Evolutionary conservation across 2,329 filamentous ascomycete genomes (phyloP), one percentile per base, ranked within the genome.

Genomic region (Endoconidiophora laricicola): DNA sequence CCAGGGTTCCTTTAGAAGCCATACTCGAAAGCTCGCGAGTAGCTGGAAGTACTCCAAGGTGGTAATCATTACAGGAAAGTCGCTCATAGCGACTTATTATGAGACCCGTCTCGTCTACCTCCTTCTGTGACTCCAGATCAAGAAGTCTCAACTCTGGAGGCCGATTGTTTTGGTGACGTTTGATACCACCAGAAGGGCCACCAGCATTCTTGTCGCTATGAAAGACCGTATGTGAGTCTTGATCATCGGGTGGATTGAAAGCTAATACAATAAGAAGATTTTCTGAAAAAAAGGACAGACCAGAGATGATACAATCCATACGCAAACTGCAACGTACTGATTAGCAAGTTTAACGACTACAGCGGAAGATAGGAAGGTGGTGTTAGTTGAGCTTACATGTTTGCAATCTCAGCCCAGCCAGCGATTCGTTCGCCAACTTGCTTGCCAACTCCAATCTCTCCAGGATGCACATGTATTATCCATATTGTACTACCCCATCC

Each of bases 261-360:
- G 88, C 88, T 67, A 98, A 81, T 59, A 96, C 83, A 59, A 94
- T 76, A 64, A 98, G 74, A 57, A 94, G 73, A 61, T 78, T 91
- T 62, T 86, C 86, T 62, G 87, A 94, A 78, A 95, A 96, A 66
- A 98, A 74, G 56, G 90, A 93, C 65, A 98, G 83, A 60, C 91
- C 91, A 62, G 91, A 94, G 70, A 98, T 86, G 63, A 94, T 87
- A 71, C 91, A 96, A 69, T 98, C 91, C 66, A 91, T 94, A 60
- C 87, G 84, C 66, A 96, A 76, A 66, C 83, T 88, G 56, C 55
- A n/a, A 22, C 61, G 66, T 57, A 66, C 46, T 6, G 26, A 39
- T 46, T 18, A 26, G 2, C 12, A 16, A n/a, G 12, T 26, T 39
- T 23, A 16, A 23, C 22, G 10, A 24, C 26, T 22, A 26, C 16